Evolutionary conservation across 495 filamentous ascomycete genomes (phyloP), one percentile per base, ranked within the genome.

Genomic region (Hypomontagnella submonticulosa): DNA sequence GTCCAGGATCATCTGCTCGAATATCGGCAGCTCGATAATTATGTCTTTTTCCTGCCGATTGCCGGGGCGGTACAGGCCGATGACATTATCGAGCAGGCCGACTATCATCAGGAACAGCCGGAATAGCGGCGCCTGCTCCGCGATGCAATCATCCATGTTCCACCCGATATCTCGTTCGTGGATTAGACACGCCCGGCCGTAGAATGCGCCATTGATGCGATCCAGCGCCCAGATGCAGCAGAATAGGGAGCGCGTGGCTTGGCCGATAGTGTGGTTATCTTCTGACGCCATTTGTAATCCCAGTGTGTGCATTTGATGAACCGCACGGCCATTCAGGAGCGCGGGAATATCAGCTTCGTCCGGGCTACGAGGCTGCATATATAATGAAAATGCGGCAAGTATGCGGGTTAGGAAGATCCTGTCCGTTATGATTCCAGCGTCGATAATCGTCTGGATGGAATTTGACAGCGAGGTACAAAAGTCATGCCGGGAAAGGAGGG

Each of bases 181-280:
- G 63, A 92, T 81, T 19, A 90, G 67, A 41, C 89, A 77, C 1
- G 89, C 88, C 4, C 89, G 80, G 20, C 86, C 88, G 52, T 86
- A 85, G 38, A 89, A 85, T 16, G 84, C 80, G 4, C 84, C 82
- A 57, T 87, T 85, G 36, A 89, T 76, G 37, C 88, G 84, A 67
- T 92, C 89, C 6, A 91, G 68, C 9, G 86, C 84, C 84, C 88
- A 91, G 11, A 91, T 63, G 38, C 85, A 87, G 78, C 87, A 90
- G 57, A 91, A 89, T 0, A 91, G 73, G 9, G 71, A 70, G n/a
- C 61, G 71, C 2, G 66, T 70, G 15, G 67, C 66, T 15, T 74
- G 67, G 37, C 52, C 63, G 36, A 67, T 65, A 5, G 54, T 46
- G 13, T 75, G 66, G 1, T 57, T 63, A 15, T 74, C 71, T 55